Evolutionary conservation across 2,329 filamentous ascomycete species (phyloP), one percentile per base, ranked within the genome.

Genomic region (Xylariaceae sp.): DNA sequence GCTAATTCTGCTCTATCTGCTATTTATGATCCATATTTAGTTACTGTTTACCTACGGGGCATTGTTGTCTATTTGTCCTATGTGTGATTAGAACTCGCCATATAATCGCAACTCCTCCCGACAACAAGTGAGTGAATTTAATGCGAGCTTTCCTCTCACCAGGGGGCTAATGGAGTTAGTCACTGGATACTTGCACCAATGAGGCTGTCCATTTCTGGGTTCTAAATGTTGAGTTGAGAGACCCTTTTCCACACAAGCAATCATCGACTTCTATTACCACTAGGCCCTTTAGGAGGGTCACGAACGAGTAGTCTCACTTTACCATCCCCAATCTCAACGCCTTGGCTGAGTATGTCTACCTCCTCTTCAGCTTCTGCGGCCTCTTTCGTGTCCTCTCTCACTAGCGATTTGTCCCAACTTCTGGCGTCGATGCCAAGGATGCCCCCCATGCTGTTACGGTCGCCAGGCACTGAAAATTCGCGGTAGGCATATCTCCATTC

Each of bases 401-500:
- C 70, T 52, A 88, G 73, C 16, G 81, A 80, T 75, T 83, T 87
- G 73, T 89, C 87, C 79, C 83, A 89, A 70, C 85, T 88, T 61
- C 85, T 78, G 31, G 86, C 84, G 69, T 89, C 86, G 58, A 89
- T 85, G 6, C 87, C 87, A 56, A 89, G 72, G 57, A 89, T 89
- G 39, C 95, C 94, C 57, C 92, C 93, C 77, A 88, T 87, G 71
- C 82, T 88, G 72, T 87, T 88, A 53, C 92, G 85, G 74, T 98
- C 95, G n/a, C 94, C 94, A 2, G 93, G 92, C 8, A 97, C 93
- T 33, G 90, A 95, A 75, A 99, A 99, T 75, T 99, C 95, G 52
- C 94, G 89, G 76, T 94, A 99, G 0, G 91, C 90, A 72, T 97
- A 99, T 61, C 91, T 87, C 92, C 93, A 96, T 73, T 98, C 94